Base-by-base conservation (phyloP, 1,139 yeast genomes). In the Lodderomyces margitis region DNA sequence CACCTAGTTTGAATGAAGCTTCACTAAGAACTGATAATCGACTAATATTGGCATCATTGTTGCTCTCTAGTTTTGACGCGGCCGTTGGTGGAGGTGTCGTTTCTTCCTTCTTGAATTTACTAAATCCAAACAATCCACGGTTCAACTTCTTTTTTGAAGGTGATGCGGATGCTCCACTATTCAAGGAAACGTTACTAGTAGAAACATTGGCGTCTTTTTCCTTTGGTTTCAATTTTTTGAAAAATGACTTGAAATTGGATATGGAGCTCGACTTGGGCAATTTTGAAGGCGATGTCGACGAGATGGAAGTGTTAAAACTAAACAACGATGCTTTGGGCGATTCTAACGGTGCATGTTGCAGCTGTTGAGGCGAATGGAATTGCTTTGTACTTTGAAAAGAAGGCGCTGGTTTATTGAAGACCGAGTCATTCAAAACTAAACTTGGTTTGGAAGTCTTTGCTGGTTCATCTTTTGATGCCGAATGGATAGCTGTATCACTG, bases 1-100 rank as follows among this genome's bases (percentile, higher is more conserved):
- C 34, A 5, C 49, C 52, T 27, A 46, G 23, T 36, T 45, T 43
- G 14, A 48, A 41, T 6, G 50, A 48, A n/a, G 46, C 41, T n/a
- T 43, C 48, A 37, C 50, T 48, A 16, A 47, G 23, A 1, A 46
- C 40, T 4, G 50, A 47, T 17, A 39, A 16, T 23, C 51, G 33
- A 31, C 39, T 45, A 7, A 27, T 31, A 17, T 36, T 20, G 16
- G 21, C 12, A 21, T n/a, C 25, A 20, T 10, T 8, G 3, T 32
- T n/a, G 7, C 6, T 9, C n/a, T 25, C 37, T 17, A 20, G 6
- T 36, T 25, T 27, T 30, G 28, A 7, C 21, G 17, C 36, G 28
- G 38, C 32, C 28, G 31, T 30, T n/a, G 40, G 31, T 14, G 33
- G 14, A 24, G 35, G 10, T 20, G 36, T n/a, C n/a, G n/a, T n/a